These are phyloP conservation scores for Malus orientalis DNA, from an alignment of 306 rosid species.

Conservation along the genomic window DNA sequence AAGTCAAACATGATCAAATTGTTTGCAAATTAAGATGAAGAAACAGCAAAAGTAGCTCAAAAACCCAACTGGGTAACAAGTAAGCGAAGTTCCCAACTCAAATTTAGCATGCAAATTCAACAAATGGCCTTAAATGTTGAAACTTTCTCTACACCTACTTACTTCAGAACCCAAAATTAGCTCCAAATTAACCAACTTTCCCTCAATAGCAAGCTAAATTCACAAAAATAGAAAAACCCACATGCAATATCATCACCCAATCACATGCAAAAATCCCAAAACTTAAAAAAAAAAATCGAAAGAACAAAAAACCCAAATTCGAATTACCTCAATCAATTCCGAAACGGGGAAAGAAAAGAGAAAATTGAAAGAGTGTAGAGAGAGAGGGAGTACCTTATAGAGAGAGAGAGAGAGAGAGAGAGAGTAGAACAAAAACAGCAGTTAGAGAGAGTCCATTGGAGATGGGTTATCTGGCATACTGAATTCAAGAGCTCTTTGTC, in stretches of 20 bases:
- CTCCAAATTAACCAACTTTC: slow-evolving; percentile 4
- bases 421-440: neutral
- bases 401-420: neutral
- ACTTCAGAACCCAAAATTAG: slow-evolving; percentile 13
- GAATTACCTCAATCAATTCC: slow-evolving; percentile 20
- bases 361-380: neutral
- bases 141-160: slow-evolving; percentile 23
- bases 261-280: slow-evolving; percentile 14
- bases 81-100: slow-evolving; percentile 28
- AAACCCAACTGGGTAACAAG: slow-evolving; percentile 14
- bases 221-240: slow-evolving; percentile 31
- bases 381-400: slow-evolving; percentile 12
- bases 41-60: slow-evolving; percentile 6
- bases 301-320: neutral
- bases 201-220: slow-evolving; percentile 14
- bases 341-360: slow-evolving; percentile 1
- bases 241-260: slow-evolving; percentile 16
- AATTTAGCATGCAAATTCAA: slow-evolving; percentile 7
- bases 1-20: neutral
- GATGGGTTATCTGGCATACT: slow-evolving; percentile 19
- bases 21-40: neutral
- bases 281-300: neutral
- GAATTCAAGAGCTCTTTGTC: slow-evolving; percentile 6
- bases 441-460: slow-evolving; percentile 28
- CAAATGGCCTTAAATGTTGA: slow-evolving; percentile 6